A percentile compares a stretch with the other conserved stretches of the same genome.
These are phyloP conservation scores for Colletotrichum lini DNA, from an alignment of 2,329 filamentous ascomycete species.

Conservation along the genomic window DNA sequence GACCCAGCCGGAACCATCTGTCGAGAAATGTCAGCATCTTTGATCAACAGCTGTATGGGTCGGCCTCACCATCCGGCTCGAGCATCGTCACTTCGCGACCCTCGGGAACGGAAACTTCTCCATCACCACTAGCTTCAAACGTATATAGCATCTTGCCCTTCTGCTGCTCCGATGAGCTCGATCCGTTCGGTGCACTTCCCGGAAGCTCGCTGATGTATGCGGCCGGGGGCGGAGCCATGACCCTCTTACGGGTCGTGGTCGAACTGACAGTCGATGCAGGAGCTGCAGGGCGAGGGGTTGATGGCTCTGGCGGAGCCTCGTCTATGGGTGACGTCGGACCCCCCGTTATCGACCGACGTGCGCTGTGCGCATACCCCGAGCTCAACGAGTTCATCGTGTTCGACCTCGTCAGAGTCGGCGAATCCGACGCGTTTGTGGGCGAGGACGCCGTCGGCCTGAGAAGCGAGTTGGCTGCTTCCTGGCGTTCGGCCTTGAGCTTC, in stretches of 20 bases:
- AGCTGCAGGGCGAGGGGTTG: conserved; percentile 47
- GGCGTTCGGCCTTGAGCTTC: conserved; percentile 88
- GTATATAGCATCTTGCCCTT: conserved; percentile 91
- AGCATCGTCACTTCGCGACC: conserved; percentile 83
- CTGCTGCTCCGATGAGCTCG: conserved; percentile 64
- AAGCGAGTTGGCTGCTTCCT: conserved; percentile 80
- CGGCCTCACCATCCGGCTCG: conserved; percentile 85
- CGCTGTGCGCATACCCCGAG: conserved; percentile 87
- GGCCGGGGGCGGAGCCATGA: conserved; percentile 89
- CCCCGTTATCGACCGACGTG: conserved; percentile 81
- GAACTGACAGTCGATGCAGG: conserved; percentile 45
- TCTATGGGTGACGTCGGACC: conserved; percentile 66
- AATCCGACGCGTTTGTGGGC: conserved; percentile 66
- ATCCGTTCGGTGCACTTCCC: conserved; percentile 63
- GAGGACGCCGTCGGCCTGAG: conserved; percentile 59
- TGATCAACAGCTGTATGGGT: background rate
- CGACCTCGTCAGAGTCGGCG: conserved; percentile 79
- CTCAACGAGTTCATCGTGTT: conserved; percentile 93
- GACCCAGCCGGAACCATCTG: conserved; percentile 94
- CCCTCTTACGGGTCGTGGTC: conserved; percentile 67
- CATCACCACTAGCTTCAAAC: conserved; percentile 85
- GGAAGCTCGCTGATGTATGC: conserved; percentile 82
- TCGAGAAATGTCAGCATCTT: conserved; percentile 9
- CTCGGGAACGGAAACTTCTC: conserved; percentile 85
- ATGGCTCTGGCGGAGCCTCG: conserved; percentile 60